A percentile compares a stretch with the other conserved stretches of the same genome.
phyloP scores from a whole-genome alignment of 805 yeast species.

The Kluyveromyces siamensis region DNA sequence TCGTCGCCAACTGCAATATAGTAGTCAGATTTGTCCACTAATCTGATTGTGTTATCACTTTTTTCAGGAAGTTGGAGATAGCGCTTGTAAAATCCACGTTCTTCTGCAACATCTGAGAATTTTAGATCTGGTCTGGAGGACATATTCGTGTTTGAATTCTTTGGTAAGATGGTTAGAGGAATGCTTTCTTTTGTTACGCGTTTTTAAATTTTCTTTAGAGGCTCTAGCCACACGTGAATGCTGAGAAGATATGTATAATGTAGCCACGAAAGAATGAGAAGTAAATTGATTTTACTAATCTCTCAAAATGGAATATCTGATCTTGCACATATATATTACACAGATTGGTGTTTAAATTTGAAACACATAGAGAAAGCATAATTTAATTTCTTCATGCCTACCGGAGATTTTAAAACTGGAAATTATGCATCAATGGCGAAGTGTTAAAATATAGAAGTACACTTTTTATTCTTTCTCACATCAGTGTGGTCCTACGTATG shows the following conservation, averaged over 20 bases:
- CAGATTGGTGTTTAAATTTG: too few species aligned
- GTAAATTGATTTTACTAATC: too few species aligned
- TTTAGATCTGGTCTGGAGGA: slow-evolving; percentile 46
- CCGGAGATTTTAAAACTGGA: too few species aligned
- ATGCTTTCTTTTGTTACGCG: not conserved
- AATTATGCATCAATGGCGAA: too few species aligned
- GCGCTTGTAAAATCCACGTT: slow-evolving; percentile 39
- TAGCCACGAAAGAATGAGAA: not conserved
- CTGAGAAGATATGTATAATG: not conserved
- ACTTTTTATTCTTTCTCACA: too few species aligned
- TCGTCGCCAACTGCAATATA: slow-evolving; percentile 68
- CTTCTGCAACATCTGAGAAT: slow-evolving; percentile 45
- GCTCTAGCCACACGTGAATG: not conserved
- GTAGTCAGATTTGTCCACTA: slow-evolving; percentile 78
- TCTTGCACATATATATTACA: too few species aligned
- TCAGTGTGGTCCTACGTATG: too few species aligned
- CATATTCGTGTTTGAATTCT: not conserved
- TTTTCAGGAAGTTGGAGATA: slow-evolving; percentile 42
- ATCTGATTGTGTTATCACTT: slow-evolving; percentile 45
- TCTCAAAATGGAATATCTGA: too few species aligned
- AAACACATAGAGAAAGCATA: too few species aligned
- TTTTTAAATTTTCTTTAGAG: not conserved
- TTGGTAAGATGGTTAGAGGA: too few species aligned
- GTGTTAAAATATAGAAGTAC: too few species aligned
- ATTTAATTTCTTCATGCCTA: too few species aligned